Conservation (phyloP, 2,329 filamentous ascomycete genomes). For the Alternaria hordeiaustralica region DNA sequence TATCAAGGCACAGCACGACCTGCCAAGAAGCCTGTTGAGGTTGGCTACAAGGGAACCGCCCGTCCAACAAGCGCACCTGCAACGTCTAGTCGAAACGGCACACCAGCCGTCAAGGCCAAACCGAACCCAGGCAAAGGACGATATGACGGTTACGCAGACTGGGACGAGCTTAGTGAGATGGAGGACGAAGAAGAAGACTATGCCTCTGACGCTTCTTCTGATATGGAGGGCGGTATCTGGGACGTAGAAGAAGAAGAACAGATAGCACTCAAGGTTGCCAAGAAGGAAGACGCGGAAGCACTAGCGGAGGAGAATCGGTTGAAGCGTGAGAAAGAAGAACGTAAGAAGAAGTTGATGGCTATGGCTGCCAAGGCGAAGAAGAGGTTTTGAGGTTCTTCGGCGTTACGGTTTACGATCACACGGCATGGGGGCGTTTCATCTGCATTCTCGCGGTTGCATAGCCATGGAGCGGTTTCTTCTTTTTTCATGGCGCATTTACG, state of each 20-base stretch:
- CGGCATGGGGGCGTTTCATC: slow-evolving; percentile 34
- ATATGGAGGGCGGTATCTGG: slow-evolving; percentile 78
- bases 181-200: slow-evolving; percentile 69
- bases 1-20: slow-evolving; percentile 59
- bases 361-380: slow-evolving; percentile 41
- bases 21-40: slow-evolving; percentile 42
- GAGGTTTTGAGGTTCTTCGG: slow-evolving; percentile 34
- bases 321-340: slow-evolving; percentile 45
- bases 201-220: slow-evolving; percentile 70
- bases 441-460: slow-evolving; percentile 40
- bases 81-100: slow-evolving; percentile 32
- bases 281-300: slow-evolving; percentile 71
- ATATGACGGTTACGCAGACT: slow-evolving; percentile 47
- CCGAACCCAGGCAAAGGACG: slow-evolving; percentile 41
- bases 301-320: slow-evolving; percentile 60
- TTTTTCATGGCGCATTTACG: slow-evolving; percentile 27
- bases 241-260: slow-evolving; percentile 77
- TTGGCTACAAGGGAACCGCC: slow-evolving; percentile 49
- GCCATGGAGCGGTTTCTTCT: slow-evolving; percentile 36
- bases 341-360: slow-evolving; percentile 41
- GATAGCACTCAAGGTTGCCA: slow-evolving; percentile 66
- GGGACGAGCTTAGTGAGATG: slow-evolving; percentile 50
- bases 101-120: slow-evolving; percentile 39
- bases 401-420: slow-evolving; percentile 36
- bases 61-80: slow-evolving; percentile 30